Conservation (phyloP, 306 rosid species). For the Pachyrhizus erosus region DNA sequence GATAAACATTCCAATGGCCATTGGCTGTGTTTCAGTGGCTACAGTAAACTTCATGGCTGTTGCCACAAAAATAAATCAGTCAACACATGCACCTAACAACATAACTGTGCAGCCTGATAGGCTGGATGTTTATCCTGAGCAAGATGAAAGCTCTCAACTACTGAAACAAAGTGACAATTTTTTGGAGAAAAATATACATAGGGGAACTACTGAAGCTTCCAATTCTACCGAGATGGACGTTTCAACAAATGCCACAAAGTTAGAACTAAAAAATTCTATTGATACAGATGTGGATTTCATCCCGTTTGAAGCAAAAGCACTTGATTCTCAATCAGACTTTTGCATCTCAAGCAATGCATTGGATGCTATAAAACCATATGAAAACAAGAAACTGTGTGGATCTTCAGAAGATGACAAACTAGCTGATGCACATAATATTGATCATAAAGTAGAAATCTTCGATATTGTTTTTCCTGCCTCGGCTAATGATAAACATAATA, state of each 20-base stretch:
- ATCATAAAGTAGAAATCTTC: slow-evolving; percentile 42
- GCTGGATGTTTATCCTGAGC: slow-evolving; percentile 43
- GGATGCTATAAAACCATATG: slow-evolving; percentile 39
- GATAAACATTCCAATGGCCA: slow-evolving; percentile 39
- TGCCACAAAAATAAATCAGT: slow-evolving; percentile 31
- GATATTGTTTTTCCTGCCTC: slow-evolving; percentile 38
- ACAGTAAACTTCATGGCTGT: slow-evolving; percentile 22
- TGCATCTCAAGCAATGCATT: slow-evolving; percentile 33
- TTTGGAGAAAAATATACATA: slow-evolving; percentile 30
- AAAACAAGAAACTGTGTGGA: slow-evolving; percentile 25
- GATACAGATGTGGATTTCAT: slow-evolving; percentile 35
- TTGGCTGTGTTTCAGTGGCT: slow-evolving; percentile 54
- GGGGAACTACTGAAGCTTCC: slow-evolving; percentile 31
- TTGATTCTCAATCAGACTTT: slow-evolving; percentile 37
- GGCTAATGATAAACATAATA: slow-evolving; percentile 30
- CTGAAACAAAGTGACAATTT: slow-evolving; percentile 15
- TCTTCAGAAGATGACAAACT: slow-evolving; percentile 29
- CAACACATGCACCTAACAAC: slow-evolving; percentile 39
- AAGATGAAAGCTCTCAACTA: slow-evolving; percentile 40
- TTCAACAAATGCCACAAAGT: slow-evolving; percentile 36
- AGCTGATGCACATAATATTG: slow-evolving; percentile 36
- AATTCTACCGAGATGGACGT: slow-evolving; percentile 37
- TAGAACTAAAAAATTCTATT: slow-evolving; percentile 23
- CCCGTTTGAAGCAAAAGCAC: slow-evolving; percentile 33
- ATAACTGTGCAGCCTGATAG: slow-evolving; percentile 33